These are phyloP conservation scores for Pichia manshurica DNA, from an alignment of 805 yeast genomes.

Conservation along the genomic window DNA sequence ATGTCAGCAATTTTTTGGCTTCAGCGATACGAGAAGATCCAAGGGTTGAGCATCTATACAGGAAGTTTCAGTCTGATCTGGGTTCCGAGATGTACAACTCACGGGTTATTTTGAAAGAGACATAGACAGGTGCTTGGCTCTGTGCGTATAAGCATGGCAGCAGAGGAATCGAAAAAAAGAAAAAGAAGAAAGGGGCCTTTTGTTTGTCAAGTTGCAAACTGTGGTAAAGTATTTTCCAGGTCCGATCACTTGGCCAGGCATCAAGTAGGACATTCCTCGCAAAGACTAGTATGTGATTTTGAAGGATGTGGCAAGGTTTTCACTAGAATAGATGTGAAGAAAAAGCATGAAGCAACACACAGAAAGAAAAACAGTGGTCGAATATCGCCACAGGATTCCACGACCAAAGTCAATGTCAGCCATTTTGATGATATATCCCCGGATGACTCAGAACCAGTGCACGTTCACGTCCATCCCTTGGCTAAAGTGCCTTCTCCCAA, in stretches of 20 bases:
- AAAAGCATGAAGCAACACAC: constrained; percentile 38
- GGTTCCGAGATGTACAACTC: no score
- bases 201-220: constrained; percentile 36
- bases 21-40: no score
- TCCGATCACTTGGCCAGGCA: constrained; percentile 58
- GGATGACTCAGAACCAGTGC: no score
- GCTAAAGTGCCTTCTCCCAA: no score
- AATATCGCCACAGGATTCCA: constrained; percentile 2
- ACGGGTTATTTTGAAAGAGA: no score
- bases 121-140: no score
- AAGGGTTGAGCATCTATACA: no score
- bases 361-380: constrained; percentile 18
- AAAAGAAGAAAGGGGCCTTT: constrained; percentile 12
- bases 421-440: no score
- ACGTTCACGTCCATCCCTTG: no score
- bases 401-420: no score
- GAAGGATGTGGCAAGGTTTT: constrained; percentile 48
- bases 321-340: constrained; percentile 47
- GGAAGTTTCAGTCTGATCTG: no score
- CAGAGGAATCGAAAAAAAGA: constrained; percentile 6
- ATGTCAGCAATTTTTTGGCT: no score
- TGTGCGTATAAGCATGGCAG: neutral
- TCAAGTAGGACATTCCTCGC: constrained; percentile 42
- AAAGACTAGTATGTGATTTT: constrained; percentile 42
- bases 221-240: constrained; percentile 49